Base-by-base conservation (phyloP, 2,329 filamentous ascomycete genomes). In the Dothiorella sarmentorum region DNA sequence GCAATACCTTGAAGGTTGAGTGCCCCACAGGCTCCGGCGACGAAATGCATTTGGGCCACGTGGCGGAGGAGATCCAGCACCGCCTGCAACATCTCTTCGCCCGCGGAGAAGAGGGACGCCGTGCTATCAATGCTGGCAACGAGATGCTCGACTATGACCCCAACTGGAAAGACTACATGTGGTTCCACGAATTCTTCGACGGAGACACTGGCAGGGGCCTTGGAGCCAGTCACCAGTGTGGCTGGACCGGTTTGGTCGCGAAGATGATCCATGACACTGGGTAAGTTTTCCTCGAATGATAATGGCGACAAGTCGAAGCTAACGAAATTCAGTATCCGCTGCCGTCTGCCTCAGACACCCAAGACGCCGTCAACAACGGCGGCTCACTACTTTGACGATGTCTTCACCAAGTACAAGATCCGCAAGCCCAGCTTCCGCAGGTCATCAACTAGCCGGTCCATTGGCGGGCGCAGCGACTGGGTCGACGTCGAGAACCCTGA, bases 131-230 rank as follows among this genome's bases (percentile, higher is more conserved):
- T 68, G 87, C 84, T 58, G 88, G 90, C 17, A 91, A 89, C 65
- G 87, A 97, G 66, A 82, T 87, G 64, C 85, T 97, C 29, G 91
- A 97, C 75, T 96, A 89, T 68, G 91, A 97, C 69, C 87, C 90
- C 22, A 80, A 96, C 73, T 97, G 93, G 93, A 93, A 88, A 73
- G 92, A 95, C 68, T 85, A 92, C 68, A 80, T 97, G 67, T 97
- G 91, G 90, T 97, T 96, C 81, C 89, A 96, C 71, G 93, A 97
- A 73, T 97, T 95, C 80, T 97, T 97, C 70, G 93, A 97, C 69
- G 93, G 91, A 37, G 92, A 97, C 71, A 87, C 81, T 52, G 93
- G 93, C 13, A 88, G 91, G 64, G 93, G 94, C 15, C 82, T 97
- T 1, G 93, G 93, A 59, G 91, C 93, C 35, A 93, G 87, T 47